Base-by-base conservation (phyloP, 1,284 basidiomycete species). In the Naganishia liquefaciens region DNA sequence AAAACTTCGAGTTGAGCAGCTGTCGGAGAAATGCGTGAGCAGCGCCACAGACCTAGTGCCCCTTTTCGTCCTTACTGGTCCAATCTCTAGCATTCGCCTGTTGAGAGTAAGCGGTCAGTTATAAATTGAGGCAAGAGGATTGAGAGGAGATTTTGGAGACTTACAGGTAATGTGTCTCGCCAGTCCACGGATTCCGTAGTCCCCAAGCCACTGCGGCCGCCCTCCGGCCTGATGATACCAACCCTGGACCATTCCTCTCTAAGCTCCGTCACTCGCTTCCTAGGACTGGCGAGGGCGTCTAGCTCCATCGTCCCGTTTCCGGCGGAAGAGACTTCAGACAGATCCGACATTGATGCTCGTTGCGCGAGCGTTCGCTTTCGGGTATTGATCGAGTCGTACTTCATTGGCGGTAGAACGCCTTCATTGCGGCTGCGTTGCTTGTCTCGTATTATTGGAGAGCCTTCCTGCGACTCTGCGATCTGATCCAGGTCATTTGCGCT, bases 61-160 rank as follows among this genome's bases (percentile, higher is more conserved):
- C 5, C 17, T n/a, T 10, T 30, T 46, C 21, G 25, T 40, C 39
- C 63, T 65, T 46, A 65, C 64, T 51, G n/a, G 55, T 55, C 65
- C 65, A 66, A 7, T 37, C 23, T 42, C 53, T 58, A 0, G 65
- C 61, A 52, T 66, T 51, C 11, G 13, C 33, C 64, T 66, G 40
- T 6, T 19, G 33, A 23, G 23, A 15, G 19, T 9, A 28, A 37
- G n/a, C 13, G 33, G 33, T 37, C 33, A 37, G 33, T 37, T 37
- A 7, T 2, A 7, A 37, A 7, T 37, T 37, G 10, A 9, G 7
- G 33, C 21, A 17, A 28, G 13, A 46, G 40, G n/a, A n/a, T n/a
- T 13, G 33, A 3, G 13, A 37, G 33, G 33, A 33, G 33, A 33
- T 5, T 11, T 5, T 7, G 10, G 33, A 37, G 33, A 37, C 33